A percentile compares a stretch with the other conserved stretches of the same genome.
These are phyloP conservation scores for Calonectria pteridis DNA, from an alignment of 2,329 filamentous ascomycete genomes.

Conservation along the genomic window DNA sequence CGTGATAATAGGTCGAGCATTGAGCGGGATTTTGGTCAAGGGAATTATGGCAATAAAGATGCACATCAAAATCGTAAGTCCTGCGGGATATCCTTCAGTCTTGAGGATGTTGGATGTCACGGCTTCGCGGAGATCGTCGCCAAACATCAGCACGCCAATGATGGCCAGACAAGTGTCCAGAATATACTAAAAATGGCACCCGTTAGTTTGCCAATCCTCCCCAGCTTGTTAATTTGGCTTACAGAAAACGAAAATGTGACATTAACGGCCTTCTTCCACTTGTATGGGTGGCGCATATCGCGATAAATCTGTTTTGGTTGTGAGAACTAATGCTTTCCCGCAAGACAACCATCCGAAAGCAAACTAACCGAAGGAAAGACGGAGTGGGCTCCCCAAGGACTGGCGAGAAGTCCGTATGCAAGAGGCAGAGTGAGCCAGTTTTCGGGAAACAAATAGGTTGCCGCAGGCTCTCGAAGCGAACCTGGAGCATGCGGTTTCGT, in stretches of 20 bases:
- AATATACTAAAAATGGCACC: conserved; percentile 67
- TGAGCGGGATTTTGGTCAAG: conserved; percentile 93
- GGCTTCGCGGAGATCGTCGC: conserved; percentile 86
- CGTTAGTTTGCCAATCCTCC: neutral
- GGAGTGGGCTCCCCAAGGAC: conserved; percentile 72
- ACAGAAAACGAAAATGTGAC: conserved; percentile 89
- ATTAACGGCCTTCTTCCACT: conserved; percentile 80
- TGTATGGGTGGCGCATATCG: conserved; percentile 80
- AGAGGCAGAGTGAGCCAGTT: conserved; percentile 91
- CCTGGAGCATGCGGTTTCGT: conserved; percentile 84
- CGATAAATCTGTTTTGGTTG: conserved; percentile 63
- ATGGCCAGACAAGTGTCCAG: conserved; percentile 87
- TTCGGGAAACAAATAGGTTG: conserved; percentile 83
- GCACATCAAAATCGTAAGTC: conserved; percentile 82
- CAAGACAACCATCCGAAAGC: neutral
- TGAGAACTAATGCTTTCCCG: conserved; percentile 12
- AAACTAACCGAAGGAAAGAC: conserved; percentile 80
- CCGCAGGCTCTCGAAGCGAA: conserved; percentile 83
- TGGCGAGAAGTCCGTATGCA: conserved; percentile 92
- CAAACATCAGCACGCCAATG: conserved; percentile 93
- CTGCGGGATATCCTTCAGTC: conserved; percentile 78
- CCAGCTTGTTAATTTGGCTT: conserved; percentile 47
- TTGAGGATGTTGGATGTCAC: conserved; percentile 91
- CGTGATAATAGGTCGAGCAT: conserved; percentile 87
- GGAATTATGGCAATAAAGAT: conserved; percentile 93